Evolutionary conservation across 1,284 basidiomycete genomes (phyloP).

Genomic region (Leccinum subfulvum): DNA sequence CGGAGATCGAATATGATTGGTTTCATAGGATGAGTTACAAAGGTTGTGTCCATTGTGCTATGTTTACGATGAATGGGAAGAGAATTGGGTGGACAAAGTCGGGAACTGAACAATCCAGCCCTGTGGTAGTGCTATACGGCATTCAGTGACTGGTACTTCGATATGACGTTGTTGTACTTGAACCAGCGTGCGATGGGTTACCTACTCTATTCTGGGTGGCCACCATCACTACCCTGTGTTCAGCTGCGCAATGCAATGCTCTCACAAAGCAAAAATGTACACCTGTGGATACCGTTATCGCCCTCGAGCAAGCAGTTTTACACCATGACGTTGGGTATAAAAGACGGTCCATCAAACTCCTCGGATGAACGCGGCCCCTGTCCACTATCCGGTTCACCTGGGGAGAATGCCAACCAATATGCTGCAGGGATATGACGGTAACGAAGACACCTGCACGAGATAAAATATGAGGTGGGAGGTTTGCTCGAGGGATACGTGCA

Average conservation of each 20-base stretch:
- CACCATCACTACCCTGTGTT: too few species aligned
- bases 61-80: too few species aligned
- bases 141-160: not conserved
- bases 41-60: not conserved
- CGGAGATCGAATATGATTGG: not conserved
- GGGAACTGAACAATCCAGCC: not conserved
- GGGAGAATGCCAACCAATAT: conserved; percentile 18
- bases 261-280: not conserved
- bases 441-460: conserved; percentile 1
- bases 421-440: conserved; percentile 15
- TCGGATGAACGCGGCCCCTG: not conserved
- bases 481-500: conserved; percentile 13
- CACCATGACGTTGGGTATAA: not conserved
- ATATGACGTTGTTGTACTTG: not conserved
- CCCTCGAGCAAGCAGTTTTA: not conserved
- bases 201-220: too few species aligned
- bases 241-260: too few species aligned
- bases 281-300: too few species aligned
- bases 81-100: too few species aligned
- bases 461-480: not conserved
- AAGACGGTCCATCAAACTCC: not conserved
- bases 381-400: conserved; percentile 7
- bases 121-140: not conserved
- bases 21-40: too few species aligned
- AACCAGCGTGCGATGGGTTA: not conserved